Evolutionary conservation across 73 alveolate genomes (phyloP).

Genomic region (Diophrys appendiculata): DNA sequence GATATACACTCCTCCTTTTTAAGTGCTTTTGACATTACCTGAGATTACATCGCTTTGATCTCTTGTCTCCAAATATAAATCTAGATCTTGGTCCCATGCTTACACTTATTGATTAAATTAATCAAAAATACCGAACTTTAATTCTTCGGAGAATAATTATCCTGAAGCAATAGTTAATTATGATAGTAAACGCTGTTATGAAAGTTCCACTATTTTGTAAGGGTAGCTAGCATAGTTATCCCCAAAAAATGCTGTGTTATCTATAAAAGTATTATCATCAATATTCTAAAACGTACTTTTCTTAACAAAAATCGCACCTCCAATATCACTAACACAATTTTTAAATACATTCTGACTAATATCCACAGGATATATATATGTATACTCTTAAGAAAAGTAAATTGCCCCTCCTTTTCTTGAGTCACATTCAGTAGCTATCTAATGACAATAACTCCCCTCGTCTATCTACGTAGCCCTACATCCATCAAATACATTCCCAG

Average conservation of each 20-base stretch:
- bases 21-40: conserved; percentile 3
- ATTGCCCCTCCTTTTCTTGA: too few species aligned
- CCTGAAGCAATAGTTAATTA: background rate
- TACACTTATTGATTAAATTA: background rate
- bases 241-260: conserved; percentile 11
- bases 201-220: background rate
- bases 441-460: too few species aligned
- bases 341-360: too few species aligned
- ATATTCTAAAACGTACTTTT: too few species aligned
- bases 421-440: too few species aligned
- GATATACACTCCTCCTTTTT: too few species aligned
- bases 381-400: too few species aligned
- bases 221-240: conserved; percentile 4
- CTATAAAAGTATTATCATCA: background rate
- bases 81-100: background rate
- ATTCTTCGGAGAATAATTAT: background rate
- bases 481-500: too few species aligned
- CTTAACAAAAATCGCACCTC: too few species aligned
- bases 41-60: background rate
- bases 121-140: background rate
- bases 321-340: too few species aligned
- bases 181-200: background rate
- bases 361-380: too few species aligned
- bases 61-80: background rate
- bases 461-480: too few species aligned